These are phyloP conservation scores for Rhodofomes roseus DNA, from an alignment of 1,284 basidiomycete genomes.

Conservation along the genomic window DNA sequence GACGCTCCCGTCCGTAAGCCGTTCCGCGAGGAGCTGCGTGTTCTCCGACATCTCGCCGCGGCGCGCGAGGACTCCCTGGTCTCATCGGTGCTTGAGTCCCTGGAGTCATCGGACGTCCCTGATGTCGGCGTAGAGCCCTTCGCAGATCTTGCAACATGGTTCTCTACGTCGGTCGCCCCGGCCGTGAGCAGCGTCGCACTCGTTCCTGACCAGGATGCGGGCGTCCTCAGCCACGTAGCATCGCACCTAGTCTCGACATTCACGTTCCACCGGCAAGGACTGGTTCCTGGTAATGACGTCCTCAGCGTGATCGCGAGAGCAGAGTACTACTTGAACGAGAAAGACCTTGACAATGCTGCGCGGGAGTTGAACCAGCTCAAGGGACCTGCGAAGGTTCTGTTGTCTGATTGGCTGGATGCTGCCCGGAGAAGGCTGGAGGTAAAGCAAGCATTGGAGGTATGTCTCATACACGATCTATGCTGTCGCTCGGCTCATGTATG, in stretches of 20 bases:
- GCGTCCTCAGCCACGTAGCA: constrained; percentile 71
- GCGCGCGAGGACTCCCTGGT: constrained; percentile 71
- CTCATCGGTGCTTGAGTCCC: constrained; percentile 61
- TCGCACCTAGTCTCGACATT: constrained; percentile 75
- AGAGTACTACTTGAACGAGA: constrained; percentile 88
- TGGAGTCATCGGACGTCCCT: constrained; percentile 75
- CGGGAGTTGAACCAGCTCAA: constrained; percentile 89
- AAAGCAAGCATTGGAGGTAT: constrained; percentile 87
- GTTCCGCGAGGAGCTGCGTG: constrained; percentile 88
- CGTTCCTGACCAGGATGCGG: constrained; percentile 86
- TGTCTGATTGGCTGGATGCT: constrained; percentile 91
- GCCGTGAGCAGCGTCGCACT: constrained; percentile 86
- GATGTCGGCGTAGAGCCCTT: constrained; percentile 89
- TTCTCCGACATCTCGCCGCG: constrained; percentile 71
- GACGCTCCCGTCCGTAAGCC: constrained; percentile 64
- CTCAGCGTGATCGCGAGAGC: constrained; percentile 85
- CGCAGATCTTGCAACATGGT: constrained; percentile 88
- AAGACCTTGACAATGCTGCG: constrained; percentile 89
- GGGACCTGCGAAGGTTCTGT: constrained; percentile 81
- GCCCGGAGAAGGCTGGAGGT: constrained; percentile 89
- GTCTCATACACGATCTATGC: constrained; percentile 15
- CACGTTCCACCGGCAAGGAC: constrained; percentile 74
- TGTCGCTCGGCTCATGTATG: constrained; percentile 2
- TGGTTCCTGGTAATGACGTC: constrained; percentile 80
- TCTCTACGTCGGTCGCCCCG: constrained; percentile 80